These are phyloP conservation scores for Candida schatavii DNA, from an alignment of 805 yeast genomes.

Conservation along the genomic window DNA sequence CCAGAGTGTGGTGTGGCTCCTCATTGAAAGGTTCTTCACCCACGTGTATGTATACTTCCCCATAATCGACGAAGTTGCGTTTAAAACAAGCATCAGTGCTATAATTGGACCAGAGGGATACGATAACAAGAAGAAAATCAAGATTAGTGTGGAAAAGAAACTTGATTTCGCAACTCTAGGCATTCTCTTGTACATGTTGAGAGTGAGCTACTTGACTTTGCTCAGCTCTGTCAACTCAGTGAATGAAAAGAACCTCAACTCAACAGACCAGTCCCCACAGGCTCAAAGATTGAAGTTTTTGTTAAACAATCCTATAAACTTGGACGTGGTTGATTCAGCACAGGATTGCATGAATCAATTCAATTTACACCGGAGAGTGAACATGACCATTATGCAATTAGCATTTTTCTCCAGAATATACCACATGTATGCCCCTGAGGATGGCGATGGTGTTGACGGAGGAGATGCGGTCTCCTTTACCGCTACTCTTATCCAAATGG, in stretches of 20 bases:
- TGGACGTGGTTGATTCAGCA: conserved; percentile 30
- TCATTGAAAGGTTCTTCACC: conserved; percentile 40
- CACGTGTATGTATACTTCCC: conserved; percentile 45
- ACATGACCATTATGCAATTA: conserved; percentile 53
- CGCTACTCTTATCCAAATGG: conserved; percentile 64
- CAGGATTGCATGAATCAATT: conserved; percentile 36
- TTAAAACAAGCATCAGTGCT: conserved; percentile 24
- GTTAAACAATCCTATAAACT: conserved; percentile 26
- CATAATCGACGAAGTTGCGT: conserved; percentile 34
- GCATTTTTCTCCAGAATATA: conserved; percentile 51
- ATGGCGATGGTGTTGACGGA: conserved; percentile 57
- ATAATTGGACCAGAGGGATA: conserved; percentile 39
- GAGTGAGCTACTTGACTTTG: conserved; percentile 33
- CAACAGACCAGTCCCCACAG: conserved; percentile 22
- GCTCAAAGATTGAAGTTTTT: conserved; percentile 24
- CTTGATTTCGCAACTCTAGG: conserved; percentile 35
- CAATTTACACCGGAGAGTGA: conserved; percentile 34
- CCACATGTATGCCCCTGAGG: conserved; percentile 48
- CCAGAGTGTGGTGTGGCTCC: conserved; percentile 32
- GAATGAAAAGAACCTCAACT: conserved; percentile 23
- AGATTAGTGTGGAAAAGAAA: conserved; percentile 21
- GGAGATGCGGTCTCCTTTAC: conserved; percentile 55
- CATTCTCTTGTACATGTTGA: conserved; percentile 27
- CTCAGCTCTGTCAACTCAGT: conserved; percentile 25
- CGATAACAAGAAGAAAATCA: conserved; percentile 7